Evolutionary conservation across 1,139 yeast genomes (phyloP).

Genomic region (Scheffersomyces lignicola): DNA sequence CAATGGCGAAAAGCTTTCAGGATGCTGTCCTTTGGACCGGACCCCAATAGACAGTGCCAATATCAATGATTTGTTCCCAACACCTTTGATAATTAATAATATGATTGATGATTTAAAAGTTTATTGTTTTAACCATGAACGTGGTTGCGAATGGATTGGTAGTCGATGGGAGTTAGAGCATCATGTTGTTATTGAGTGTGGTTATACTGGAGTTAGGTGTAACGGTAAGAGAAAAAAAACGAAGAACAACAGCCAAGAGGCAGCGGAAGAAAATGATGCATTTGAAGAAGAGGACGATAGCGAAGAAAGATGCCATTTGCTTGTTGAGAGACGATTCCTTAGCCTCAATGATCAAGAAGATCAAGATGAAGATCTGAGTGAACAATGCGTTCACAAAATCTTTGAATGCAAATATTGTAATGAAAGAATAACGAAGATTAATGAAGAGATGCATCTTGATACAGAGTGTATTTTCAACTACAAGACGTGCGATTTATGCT

Average conservation of each 20-base stretch:
- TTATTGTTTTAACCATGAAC: slow-evolving; percentile 48
- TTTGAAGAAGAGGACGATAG: slow-evolving; percentile 5
- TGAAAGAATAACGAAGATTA: slow-evolving; percentile 27
- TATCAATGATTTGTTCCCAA: slow-evolving; percentile 52
- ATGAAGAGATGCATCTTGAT: slow-evolving; percentile 34
- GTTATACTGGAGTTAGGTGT: slow-evolving; percentile 51
- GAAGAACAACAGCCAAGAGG: slow-evolving; percentile 12
- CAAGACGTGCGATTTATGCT: slow-evolving; percentile 40
- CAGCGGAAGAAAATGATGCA: slow-evolving; percentile 6
- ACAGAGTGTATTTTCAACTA: slow-evolving; percentile 43
- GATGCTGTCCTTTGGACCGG: slow-evolving; percentile 66
- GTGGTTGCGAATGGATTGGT: slow-evolving; percentile 63
- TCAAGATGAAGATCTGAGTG: slow-evolving; percentile 11
- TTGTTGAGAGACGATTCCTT: slow-evolving; percentile 14
- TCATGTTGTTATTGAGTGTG: slow-evolving; percentile 54
- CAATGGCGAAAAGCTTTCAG: slow-evolving; percentile 17
- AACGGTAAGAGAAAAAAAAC: slow-evolving; percentile 22
- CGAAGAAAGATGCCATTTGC: slow-evolving; percentile 8
- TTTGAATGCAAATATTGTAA: slow-evolving; percentile 44
- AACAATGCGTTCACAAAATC: slow-evolving; percentile 36
- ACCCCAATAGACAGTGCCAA: slow-evolving; percentile 42
- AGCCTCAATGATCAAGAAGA: slow-evolving; percentile 6
- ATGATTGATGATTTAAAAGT: slow-evolving; percentile 63
- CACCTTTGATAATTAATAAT: slow-evolving; percentile 62
- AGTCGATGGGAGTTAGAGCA: slow-evolving; percentile 59